Conservation (phyloP, 148 eudicot genomes). For the Arbutus unedo region DNA sequence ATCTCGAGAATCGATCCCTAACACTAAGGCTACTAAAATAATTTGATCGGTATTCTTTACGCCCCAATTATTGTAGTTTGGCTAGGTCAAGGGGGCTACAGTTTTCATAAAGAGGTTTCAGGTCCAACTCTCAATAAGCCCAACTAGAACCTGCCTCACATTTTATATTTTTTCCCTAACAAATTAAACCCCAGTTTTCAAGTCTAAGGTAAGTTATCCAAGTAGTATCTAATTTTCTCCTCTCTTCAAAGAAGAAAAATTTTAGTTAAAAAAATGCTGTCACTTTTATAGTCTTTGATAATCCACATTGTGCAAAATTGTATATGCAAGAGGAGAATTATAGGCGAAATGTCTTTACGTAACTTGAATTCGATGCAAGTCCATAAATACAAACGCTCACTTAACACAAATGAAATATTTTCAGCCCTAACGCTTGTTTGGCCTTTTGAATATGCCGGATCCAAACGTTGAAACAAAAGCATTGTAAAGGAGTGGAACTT, state of each 20-base stretch:
- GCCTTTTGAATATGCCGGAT: constrained; percentile 2
- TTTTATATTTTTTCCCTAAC: not conserved
- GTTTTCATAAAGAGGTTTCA: not conserved
- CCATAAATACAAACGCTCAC: not conserved
- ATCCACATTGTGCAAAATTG: not conserved
- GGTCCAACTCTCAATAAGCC: not conserved
- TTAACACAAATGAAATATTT: not conserved
- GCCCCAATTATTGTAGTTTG: not conserved
- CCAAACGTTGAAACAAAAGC: not conserved
- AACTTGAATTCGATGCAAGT: not conserved
- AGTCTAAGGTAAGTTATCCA: not conserved
- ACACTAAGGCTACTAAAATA: not conserved
- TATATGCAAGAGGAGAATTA: not conserved
- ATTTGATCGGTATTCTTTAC: not conserved
- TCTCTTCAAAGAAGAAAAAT: not conserved
- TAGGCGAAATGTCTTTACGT: not conserved
- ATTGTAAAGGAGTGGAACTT: constrained; percentile 13
- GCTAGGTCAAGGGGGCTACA: not conserved
- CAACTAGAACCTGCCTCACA: not conserved
- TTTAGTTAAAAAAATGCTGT: not conserved
- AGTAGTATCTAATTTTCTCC: not conserved
- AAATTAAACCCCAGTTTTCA: not conserved
- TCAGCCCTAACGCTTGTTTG: not conserved
- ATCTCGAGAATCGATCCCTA: too few species aligned
- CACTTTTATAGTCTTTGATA: not conserved